Conservation (phyloP, 768 basidiomycete species). For the Piloderma croceum region DNA sequence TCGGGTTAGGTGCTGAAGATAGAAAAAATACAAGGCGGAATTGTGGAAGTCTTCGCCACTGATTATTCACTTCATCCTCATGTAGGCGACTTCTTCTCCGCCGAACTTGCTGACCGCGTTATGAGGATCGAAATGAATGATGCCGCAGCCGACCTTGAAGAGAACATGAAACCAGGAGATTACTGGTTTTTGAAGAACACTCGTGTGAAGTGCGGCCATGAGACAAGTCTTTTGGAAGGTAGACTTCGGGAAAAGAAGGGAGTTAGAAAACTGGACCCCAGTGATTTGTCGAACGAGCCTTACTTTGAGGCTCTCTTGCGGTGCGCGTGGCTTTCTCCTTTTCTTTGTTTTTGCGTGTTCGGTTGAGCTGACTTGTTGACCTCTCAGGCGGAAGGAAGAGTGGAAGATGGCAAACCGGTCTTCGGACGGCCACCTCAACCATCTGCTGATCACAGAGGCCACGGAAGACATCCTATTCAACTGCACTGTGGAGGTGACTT, state of each 20-base stretch:
- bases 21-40: slow-evolving; percentile 39
- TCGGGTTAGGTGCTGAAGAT: slow-evolving; percentile 47
- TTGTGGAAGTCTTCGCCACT: slow-evolving; percentile 49
- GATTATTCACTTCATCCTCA: slow-evolving; percentile 51
- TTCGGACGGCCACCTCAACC: slow-evolving; percentile 31
- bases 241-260: slow-evolving; percentile 44
- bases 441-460: slow-evolving; percentile 44
- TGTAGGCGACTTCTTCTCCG: slow-evolving; percentile 41
- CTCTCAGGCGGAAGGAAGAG: slow-evolving; percentile 44
- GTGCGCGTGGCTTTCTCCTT: slow-evolving; percentile 31
- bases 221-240: slow-evolving; percentile 44
- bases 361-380: slow-evolving; percentile 5
- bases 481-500: slow-evolving; percentile 53
- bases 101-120: slow-evolving; percentile 36
- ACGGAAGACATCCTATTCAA: slow-evolving; percentile 40
- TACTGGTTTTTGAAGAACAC: slow-evolving; percentile 52
- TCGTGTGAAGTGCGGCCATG: slow-evolving; percentile 34
- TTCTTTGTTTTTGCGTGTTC: background rate
- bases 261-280: slow-evolving; percentile 37
- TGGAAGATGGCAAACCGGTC: slow-evolving; percentile 30
- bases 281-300: slow-evolving; percentile 28
- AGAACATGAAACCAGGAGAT: slow-evolving; percentile 40
- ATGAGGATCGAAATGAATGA: slow-evolving; percentile 62
- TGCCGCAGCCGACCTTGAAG: slow-evolving; percentile 35
- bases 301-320: slow-evolving; percentile 45